A percentile compares a stretch with the other conserved stretches of the same genome.
Evolutionary conservation across 202 grass and related monocot genomes (phyloP).

Genomic region (Dendrocalamus latiflorus): DNA sequence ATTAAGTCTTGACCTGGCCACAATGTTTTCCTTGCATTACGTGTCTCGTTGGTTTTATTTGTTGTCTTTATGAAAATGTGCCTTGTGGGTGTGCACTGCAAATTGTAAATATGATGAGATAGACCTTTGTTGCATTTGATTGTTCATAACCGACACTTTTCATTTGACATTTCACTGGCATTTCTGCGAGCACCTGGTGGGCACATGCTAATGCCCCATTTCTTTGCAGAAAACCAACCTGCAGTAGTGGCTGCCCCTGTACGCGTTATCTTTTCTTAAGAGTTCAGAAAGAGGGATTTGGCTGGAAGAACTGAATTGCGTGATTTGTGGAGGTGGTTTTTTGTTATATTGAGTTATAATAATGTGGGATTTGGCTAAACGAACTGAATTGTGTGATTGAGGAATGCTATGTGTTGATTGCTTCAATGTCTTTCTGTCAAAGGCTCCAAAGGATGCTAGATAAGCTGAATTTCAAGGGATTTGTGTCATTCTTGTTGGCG

Average conservation of each 20-base stretch:
- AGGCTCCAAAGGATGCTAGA: slow-evolving; percentile 86
- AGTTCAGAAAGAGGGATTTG: not conserved
- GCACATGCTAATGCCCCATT: too few species aligned
- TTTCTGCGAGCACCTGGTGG: too few species aligned
- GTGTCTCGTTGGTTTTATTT: too few species aligned
- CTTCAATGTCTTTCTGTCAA: slow-evolving; percentile 20
- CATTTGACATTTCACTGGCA: too few species aligned
- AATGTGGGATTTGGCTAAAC: not conserved
- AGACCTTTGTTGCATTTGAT: too few species aligned
- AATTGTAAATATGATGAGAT: too few species aligned
- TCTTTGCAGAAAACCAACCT: too few species aligned
- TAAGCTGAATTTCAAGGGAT: slow-evolving; percentile 85
- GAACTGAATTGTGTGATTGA: not conserved
- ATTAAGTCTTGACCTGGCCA: too few species aligned
- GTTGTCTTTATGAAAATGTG: too few species aligned
- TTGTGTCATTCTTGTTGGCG: slow-evolving; percentile 75
- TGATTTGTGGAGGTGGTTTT: not conserved
- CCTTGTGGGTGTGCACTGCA: too few species aligned
- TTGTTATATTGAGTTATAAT: not conserved
- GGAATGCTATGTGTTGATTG: not conserved
- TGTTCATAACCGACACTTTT: too few species aligned
- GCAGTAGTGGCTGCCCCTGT: not conserved
- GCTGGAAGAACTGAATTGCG: not conserved
- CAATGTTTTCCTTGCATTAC: too few species aligned
- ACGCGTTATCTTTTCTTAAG: not conserved